phyloP scores from a whole-genome alignment of 2,329 filamentous ascomycete genomes.

The Fusarium abutilonis region DNA sequence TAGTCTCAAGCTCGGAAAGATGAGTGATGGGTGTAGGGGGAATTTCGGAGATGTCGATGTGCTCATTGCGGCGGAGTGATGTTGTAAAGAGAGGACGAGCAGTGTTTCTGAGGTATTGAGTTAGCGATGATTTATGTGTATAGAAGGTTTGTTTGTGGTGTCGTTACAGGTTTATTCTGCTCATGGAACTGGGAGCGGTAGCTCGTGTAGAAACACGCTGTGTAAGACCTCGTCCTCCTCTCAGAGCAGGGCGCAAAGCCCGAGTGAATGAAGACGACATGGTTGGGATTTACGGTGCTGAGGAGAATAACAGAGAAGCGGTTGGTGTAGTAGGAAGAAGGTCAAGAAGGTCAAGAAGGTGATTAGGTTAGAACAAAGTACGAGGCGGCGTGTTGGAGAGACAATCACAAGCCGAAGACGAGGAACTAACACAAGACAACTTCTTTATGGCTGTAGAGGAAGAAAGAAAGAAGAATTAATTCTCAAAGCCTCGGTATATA shows the following conservation, averaged over 20 bases:
- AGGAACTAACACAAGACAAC: slow-evolving; percentile 8
- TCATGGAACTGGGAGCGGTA: slow-evolving; percentile 36
- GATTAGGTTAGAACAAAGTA: slow-evolving; percentile 10
- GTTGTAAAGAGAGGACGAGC: slow-evolving; percentile 70
- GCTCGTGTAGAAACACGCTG: slow-evolving; percentile 42
- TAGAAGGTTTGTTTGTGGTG: neutral
- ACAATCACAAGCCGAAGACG: slow-evolving; percentile 34
- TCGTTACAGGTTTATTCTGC: slow-evolving; percentile 44
- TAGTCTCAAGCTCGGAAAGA: slow-evolving; percentile 85
- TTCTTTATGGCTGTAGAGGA: slow-evolving; percentile 1
- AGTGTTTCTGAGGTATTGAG: slow-evolving; percentile 42
- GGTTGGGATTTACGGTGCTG: slow-evolving; percentile 6
- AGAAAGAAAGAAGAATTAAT: slow-evolving; percentile 3
- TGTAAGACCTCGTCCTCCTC: slow-evolving; percentile 54
- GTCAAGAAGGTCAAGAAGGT: neutral
- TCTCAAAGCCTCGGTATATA: slow-evolving; percentile 20
- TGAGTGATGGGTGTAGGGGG: slow-evolving; percentile 93
- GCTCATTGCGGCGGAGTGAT: slow-evolving; percentile 58
- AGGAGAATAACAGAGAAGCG: neutral
- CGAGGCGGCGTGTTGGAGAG: slow-evolving; percentile 12
- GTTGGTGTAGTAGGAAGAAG: slow-evolving; percentile 2
- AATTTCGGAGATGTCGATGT: slow-evolving; percentile 75
- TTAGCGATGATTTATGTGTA: neutral
- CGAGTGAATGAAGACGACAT: slow-evolving; percentile 61
- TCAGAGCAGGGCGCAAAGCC: slow-evolving; percentile 62